A percentile compares a stretch with the other conserved stretches of the same genome.
These are phyloP conservation scores for Gracilaria caudata DNA, from an alignment of 23 red algal species.

Conservation along the genomic window DNA sequence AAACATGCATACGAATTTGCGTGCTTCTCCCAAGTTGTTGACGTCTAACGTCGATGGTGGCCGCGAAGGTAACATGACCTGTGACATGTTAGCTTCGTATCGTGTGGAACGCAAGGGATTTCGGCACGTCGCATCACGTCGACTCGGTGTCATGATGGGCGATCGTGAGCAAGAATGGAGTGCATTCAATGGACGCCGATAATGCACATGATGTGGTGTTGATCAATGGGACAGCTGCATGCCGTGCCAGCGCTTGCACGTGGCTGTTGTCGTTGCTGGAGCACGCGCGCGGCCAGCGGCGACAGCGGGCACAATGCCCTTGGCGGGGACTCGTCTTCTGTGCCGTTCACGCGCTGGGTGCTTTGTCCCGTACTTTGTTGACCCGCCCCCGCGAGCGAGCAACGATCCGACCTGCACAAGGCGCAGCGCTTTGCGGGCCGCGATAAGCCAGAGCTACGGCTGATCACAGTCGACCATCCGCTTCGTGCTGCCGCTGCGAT, in stretches of 20 bases:
- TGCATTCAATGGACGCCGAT: no score
- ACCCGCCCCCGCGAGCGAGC: not conserved
- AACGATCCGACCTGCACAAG: not conserved
- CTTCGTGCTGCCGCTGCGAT: slow-evolving; percentile 9
- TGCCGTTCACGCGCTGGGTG: not conserved
- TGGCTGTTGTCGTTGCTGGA: not conserved
- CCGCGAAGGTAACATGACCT: no score
- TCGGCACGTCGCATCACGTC: no score
- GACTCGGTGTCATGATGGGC: no score
- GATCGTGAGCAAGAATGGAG: no score
- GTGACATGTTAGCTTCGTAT: no score
- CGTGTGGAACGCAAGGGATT: no score
- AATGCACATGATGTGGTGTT: no score
- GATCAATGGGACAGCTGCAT: no score
- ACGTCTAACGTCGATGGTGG: no score
- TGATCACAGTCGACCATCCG: not conserved
- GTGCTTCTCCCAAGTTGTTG: no score
- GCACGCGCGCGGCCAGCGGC: not conserved
- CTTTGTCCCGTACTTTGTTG: not conserved
- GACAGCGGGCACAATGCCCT: not conserved
- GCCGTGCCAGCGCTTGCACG: slow-evolving; percentile 6
- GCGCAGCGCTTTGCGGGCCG: not conserved
- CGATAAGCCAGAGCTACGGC: slow-evolving; percentile 18
- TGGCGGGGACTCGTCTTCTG: not conserved
- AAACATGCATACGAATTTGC: no score